Base-by-base conservation (phyloP, 2,329 filamentous ascomycete species). In the Penicillium sp. region DNA sequence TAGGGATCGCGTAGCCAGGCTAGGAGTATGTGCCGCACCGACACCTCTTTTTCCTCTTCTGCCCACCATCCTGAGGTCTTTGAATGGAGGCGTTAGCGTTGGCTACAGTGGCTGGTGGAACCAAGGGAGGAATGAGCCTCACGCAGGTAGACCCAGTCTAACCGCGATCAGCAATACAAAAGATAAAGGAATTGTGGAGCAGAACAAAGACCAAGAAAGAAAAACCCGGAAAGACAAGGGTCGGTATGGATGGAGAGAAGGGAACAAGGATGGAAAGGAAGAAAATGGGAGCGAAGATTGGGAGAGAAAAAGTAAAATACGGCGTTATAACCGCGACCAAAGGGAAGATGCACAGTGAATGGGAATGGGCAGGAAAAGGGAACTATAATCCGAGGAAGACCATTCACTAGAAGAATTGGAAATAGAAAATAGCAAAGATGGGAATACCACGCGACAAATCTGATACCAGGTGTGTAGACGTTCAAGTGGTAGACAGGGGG, bases 51-150 rank as follows among this genome's bases (percentile, higher is more conserved):
- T 73, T 58, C 72, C 71, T 62, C 71, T 74, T 60, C 68, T 67
- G 58, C 72, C 73, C 61, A 70, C 71, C 74, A 76, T 76, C 61
- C 64, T 66, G 60, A 62, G 60, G 65, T 65, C 61, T 67, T 42
- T 49, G 27, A 49, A 27, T 51, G 37, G 49, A 45, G 43, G 49
- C 55, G 44, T 49, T 31, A 42, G 39, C 39, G 49, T 57, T 57
- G 42, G 26, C 29, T 37, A 42, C 19, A 29, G 27, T 16, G 46
- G 22, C n/a, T 45, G 43, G 31, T 19, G 33, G 24, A 47, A 29
- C n/a, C 45, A 47, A 49, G 49, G 31, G 46, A 27, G 54, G 54
- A 26, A 42, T 19, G 10, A 42, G 39, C 39, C 19, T 42, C 39
- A 42, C 39, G 39, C 39, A 42, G 39, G 39, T 22, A 42, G 39